Percentiles rank a stretch among this genome's conserved stretches.
phyloP scores from a whole-genome alignment of 495 filamentous ascomycete species.

The Cercophora samala region DNA sequence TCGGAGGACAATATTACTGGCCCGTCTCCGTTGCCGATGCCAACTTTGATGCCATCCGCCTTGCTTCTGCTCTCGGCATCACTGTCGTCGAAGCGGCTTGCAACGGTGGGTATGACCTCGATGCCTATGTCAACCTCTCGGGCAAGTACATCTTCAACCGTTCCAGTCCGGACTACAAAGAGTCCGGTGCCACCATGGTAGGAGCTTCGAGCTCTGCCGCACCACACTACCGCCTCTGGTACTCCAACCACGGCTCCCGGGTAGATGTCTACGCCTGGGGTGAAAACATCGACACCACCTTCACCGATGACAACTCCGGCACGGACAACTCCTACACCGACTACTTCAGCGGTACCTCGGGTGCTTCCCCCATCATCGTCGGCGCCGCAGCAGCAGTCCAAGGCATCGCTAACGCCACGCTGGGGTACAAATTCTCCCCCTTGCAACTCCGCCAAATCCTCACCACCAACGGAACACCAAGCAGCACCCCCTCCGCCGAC shows the following conservation, averaged over 20 bases:
- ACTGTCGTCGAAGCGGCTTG: constrained; percentile 23
- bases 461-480: constrained; percentile 13
- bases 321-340: constrained; percentile 8
- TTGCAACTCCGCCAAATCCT: constrained; percentile 15
- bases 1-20: constrained; percentile 8
- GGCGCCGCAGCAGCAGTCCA: constrained; percentile 19
- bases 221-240: constrained; percentile 13
- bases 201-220: constrained; percentile 5
- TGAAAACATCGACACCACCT: constrained; percentile 17
- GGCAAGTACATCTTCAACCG: constrained; percentile 21
- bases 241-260: constrained; percentile 23
- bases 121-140: constrained; percentile 10
- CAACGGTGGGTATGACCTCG: constrained; percentile 21
- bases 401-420: constrained; percentile 12
- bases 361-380: constrained; percentile 19
- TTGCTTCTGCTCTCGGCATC: constrained; percentile 20
- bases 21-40: constrained; percentile 22
- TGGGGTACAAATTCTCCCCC: constrained; percentile 12
- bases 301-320: constrained; percentile 2
- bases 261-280: constrained; percentile 22
- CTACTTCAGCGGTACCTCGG: constrained; percentile 21
- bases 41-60: constrained; percentile 17
- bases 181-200: constrained; percentile 27
- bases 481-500: constrained; percentile 8
- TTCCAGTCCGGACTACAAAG: constrained; percentile 16